Evolutionary conservation across 2,329 filamentous ascomycete genomes (phyloP).

Genomic region (Grosmannia serpens): DNA sequence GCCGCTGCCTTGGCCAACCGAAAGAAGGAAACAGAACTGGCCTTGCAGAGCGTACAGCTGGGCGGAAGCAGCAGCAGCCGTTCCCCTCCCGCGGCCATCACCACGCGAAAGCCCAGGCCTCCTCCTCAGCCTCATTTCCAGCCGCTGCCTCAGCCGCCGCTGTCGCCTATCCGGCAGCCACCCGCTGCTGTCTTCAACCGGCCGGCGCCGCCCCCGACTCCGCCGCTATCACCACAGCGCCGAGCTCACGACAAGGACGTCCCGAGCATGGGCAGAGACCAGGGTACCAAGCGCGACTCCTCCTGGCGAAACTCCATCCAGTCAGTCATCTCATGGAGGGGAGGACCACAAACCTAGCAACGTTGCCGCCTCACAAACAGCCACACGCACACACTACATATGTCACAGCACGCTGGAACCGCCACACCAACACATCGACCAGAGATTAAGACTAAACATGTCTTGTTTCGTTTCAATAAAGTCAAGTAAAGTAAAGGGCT

Average conservation of each 20-base stretch:
- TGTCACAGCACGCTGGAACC: neutral
- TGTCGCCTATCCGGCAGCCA: neutral
- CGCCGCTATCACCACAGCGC: constrained; percentile 7
- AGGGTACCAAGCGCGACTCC: neutral
- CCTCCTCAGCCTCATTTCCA: neutral
- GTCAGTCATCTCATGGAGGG: neutral
- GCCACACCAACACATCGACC: neutral
- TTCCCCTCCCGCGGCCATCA: neutral
- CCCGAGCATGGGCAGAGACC: neutral
- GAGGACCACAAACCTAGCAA: neutral
- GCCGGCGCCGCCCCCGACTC: constrained; percentile 5
- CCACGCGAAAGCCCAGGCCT: neutral
- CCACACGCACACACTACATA: neutral
- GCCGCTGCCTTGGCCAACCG: neutral
- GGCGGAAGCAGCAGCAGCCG: neutral
- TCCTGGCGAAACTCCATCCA: neutral
- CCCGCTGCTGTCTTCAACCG: neutral
- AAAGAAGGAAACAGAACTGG: neutral
- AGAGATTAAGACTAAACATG: neutral
- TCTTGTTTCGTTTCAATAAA: neutral
- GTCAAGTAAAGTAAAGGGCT: neutral
- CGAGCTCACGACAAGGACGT: neutral
- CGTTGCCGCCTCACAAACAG: neutral
- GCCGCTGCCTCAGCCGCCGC: neutral
- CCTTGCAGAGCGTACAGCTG: neutral